Conservation (phyloP, 371 early-diverging fungal genomes). For the Apophysomyces sp. region DNA sequence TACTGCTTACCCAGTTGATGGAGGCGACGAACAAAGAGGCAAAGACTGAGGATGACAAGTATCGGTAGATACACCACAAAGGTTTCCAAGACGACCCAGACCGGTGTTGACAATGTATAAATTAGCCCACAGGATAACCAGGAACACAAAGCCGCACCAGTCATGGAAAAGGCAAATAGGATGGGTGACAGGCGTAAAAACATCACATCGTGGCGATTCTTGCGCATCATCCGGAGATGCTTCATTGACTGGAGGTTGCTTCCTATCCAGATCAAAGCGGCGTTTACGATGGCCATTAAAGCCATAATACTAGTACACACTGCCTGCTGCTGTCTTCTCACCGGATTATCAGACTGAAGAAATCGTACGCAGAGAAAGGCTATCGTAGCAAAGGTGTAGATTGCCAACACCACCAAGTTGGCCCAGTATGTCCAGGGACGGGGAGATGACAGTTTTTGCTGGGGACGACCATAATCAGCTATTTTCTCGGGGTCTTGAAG, state of each 20-base stretch:
- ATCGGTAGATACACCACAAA: conserved; percentile 5
- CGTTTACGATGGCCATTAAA: conserved; percentile 7
- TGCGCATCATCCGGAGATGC: conserved; percentile 8
- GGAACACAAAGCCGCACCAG: conserved; percentile 17
- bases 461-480: background rate
- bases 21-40: background rate
- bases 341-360: conserved; percentile 3
- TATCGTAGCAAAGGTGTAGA: conserved; percentile 13
- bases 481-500: background rate
- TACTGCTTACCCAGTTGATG: conserved; percentile 1
- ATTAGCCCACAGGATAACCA: conserved; percentile 26
- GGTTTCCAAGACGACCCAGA: conserved; percentile 14
- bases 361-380: conserved; percentile 15
- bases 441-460: conserved; percentile 1
- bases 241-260: conserved; percentile 7
- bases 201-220: background rate
- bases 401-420: conserved; percentile 9
- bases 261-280: conserved; percentile 5
- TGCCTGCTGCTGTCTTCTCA: conserved; percentile 10
- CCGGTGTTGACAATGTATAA: background rate
- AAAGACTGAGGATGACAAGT: background rate
- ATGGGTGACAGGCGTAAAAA: conserved; percentile 20
- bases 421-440: conserved; percentile 15
- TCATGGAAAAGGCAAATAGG: conserved; percentile 17
- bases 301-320: conserved; percentile 19